Evolutionary conservation across 768 basidiomycete species (phyloP).

Genomic region (Leucosporidium scottii): DNA sequence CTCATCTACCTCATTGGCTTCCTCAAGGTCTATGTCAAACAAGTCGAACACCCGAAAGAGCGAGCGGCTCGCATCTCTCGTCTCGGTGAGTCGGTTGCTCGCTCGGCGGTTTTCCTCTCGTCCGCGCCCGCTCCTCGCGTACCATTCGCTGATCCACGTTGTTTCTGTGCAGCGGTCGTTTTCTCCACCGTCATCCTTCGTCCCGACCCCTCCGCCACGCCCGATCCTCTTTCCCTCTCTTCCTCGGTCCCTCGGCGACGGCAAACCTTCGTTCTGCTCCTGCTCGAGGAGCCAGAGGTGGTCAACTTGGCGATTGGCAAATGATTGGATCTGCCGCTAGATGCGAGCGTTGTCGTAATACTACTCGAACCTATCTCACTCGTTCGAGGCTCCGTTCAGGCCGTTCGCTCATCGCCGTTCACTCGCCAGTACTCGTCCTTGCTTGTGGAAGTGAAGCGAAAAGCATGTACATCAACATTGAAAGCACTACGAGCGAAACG

Average conservation of each 20-base stretch:
- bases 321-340: too few species aligned
- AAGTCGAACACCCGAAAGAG: background rate
- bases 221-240: background rate
- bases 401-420: too few species aligned
- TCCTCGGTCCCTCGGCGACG: slow-evolving; percentile 4
- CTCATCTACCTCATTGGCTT: slow-evolving; percentile 80
- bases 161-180: slow-evolving; percentile 3
- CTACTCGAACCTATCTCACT: too few species aligned
- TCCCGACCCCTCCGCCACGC: background rate
- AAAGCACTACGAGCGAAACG: too few species aligned
- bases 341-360: too few species aligned
- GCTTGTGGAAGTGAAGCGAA: too few species aligned
- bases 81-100: slow-evolving; percentile 10
- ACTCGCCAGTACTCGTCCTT: too few species aligned
- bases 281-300: background rate
- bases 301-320: too few species aligned
- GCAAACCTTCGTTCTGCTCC: slow-evolving; percentile 5
- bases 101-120: background rate
- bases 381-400: too few species aligned
- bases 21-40: slow-evolving; percentile 53
- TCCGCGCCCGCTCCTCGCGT: too few species aligned
- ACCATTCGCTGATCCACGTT: background rate
- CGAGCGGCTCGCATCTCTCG: slow-evolving; percentile 1
- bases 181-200: slow-evolving; percentile 25
- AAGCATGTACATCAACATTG: too few species aligned